Evolutionary conservation across 1,139 yeast genomes (phyloP).

Genomic region (Wickerhamomyces sp.): DNA sequence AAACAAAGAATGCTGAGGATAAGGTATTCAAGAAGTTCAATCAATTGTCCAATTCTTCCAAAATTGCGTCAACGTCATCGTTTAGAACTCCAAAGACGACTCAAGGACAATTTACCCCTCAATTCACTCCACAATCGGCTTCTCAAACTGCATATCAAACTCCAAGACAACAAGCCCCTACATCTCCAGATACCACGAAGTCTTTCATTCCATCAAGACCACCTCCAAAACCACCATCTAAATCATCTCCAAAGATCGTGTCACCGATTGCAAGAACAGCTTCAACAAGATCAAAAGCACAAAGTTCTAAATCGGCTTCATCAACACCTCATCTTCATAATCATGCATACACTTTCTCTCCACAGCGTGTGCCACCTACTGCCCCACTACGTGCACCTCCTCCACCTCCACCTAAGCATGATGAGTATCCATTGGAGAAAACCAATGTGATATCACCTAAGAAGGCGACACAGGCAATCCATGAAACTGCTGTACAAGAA

Average conservation of each 20-base stretch:
- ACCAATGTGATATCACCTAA: too few relatives aligned
- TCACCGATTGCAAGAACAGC: constrained; percentile 23
- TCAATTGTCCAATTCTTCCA: constrained; percentile 22
- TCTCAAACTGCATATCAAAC: constrained; percentile 16
- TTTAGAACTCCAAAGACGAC: constrained; percentile 27
- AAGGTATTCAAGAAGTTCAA: constrained; percentile 73
- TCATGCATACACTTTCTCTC: constrained; percentile 13
- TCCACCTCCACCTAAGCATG: constrained; percentile 15
- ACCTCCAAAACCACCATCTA: constrained; percentile 51
- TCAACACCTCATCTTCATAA: constrained; percentile 15
- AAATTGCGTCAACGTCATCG: constrained; percentile 24
- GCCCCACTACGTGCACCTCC: constrained; percentile 25
- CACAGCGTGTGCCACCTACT: constrained; percentile 25
- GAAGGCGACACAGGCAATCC: too few relatives aligned
- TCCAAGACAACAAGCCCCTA: constrained; percentile 16
- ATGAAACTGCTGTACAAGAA: too few relatives aligned
- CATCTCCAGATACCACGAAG: constrained; percentile 26
- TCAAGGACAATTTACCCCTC: constrained; percentile 26
- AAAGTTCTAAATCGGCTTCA: constrained; percentile 8
- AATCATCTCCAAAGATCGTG: constrained; percentile 15
- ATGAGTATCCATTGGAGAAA: constrained; percentile 16
- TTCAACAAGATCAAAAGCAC: constrained; percentile 11
- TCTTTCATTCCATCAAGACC: constrained; percentile 65
- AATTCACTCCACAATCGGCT: constrained; percentile 23
- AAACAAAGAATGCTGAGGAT: constrained; percentile 58